Evolutionary conservation across 192 early-diverging fungal species (phyloP), one percentile per base, ranked within the genome.

Genomic region (Dimargaris xerosporica): DNA sequence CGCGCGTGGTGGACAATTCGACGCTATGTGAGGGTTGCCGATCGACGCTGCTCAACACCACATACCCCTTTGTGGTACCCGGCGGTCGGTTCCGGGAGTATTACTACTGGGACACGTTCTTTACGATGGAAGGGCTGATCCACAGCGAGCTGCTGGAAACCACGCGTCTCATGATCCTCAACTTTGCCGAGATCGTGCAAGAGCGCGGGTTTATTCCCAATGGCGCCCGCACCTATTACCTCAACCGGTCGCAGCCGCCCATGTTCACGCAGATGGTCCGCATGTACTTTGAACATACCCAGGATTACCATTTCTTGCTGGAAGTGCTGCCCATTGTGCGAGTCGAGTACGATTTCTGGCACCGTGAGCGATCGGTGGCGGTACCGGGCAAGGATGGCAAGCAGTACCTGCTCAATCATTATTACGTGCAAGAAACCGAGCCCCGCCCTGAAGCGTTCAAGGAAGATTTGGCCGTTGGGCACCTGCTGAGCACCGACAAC

Each of bases 41-140:
- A 0, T 73, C 75, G 2, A 80, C 77, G 17, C 73, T 83, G 65
- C 64, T 89, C 0, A 68, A 73, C 29, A 64, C 78, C 0, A 78
- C 78, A 31, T 65, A 78, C 39, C 74, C 74, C 12, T 88, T 88
- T 71, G 80, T 86, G 5, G 80, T 88, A 6, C 84, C 86, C 0
- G 86, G 86, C 3, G 85, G 85, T 1, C 65, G 86, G 52, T 88
- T 88, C 63, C 68, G 83, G 44, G 86, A 88, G 70, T 71, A 78
- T 29, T 88, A 88, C 70, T 86, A 88, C 58, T 86, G 84, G 86
- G 86, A 88, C 64, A 75, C 78, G 31, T 88, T 72, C 59, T 88
- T 85, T 65, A 74, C 81, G 7, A 63, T 86, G 23, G 76, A 85
- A 59, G 86, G 86, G 5, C 54, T 89, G 53, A 60, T 81, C n/a